Percentiles rank a stretch among this genome's conserved stretches.
Conservation (phyloP, 2,329 filamentous ascomycete species). For the Aspergillus pseudoviridinutans region DNA sequence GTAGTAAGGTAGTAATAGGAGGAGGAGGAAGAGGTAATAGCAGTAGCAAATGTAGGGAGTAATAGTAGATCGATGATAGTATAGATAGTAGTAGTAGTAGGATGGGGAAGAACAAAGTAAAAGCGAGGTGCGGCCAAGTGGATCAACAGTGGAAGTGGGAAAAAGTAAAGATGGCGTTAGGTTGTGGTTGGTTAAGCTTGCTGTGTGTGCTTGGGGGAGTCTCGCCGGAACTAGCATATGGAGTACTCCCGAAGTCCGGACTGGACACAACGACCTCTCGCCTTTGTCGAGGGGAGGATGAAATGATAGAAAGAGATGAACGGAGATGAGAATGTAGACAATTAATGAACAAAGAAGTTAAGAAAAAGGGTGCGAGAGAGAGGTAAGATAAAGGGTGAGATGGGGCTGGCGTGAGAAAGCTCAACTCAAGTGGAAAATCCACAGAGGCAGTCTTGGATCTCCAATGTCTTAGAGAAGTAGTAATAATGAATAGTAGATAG, state of each 20-base stretch:
- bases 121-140: neutral
- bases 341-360: neutral
- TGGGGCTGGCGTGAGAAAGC: neutral
- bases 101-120: neutral
- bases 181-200: neutral
- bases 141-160: neutral
- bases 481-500: neutral
- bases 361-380: conserved; percentile 2
- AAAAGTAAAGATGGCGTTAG: neutral
- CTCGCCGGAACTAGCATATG: neutral
- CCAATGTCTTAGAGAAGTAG: neutral
- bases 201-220: neutral
- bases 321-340: neutral
- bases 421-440: neutral
- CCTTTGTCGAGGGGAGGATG: neutral
- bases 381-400: neutral
- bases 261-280: neutral
- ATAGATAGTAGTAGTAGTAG: neutral
- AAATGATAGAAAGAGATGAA: neutral
- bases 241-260: neutral
- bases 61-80: neutral
- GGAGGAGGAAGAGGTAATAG: neutral
- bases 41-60: neutral
- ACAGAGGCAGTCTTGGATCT: neutral
- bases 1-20: neutral